phyloP scores from a whole-genome alignment of 805 yeast species.

The Yarrowia sp. region DNA sequence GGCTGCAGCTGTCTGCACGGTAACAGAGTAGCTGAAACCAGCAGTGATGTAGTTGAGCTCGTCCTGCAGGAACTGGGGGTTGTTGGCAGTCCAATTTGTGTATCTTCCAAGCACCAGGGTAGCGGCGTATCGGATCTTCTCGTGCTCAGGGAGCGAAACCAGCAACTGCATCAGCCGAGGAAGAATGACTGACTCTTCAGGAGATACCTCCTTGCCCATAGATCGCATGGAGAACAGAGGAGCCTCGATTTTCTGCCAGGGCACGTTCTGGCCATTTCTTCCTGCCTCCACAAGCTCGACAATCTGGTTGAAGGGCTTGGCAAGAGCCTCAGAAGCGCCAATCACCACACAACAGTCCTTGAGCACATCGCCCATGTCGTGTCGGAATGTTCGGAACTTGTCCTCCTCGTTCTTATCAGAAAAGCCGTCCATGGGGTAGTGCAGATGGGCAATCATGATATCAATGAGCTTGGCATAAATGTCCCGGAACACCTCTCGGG shows the following conservation, averaged over 20 bases:
- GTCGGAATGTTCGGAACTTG: slow-evolving; percentile 87
- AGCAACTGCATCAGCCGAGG: slow-evolving; percentile 73
- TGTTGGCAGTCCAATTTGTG: slow-evolving; percentile 89
- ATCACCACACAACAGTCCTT: slow-evolving; percentile 92
- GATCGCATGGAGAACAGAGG: slow-evolving; percentile 85
- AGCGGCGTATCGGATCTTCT: slow-evolving; percentile 85
- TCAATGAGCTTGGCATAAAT: slow-evolving; percentile 56
- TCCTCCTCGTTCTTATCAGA: slow-evolving; percentile 77
- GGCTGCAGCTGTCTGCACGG: slow-evolving; percentile 78
- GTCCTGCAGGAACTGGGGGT: slow-evolving; percentile 75
- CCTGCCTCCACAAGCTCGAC: slow-evolving; percentile 41
- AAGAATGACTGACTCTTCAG: slow-evolving; percentile 58
- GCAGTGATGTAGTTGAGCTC: slow-evolving; percentile 79
- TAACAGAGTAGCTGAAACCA: slow-evolving; percentile 52
- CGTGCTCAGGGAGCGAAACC: slow-evolving; percentile 74
- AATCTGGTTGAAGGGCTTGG: slow-evolving; percentile 64
- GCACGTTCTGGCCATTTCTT: slow-evolving; percentile 39
- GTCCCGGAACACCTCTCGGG: slow-evolving; percentile 50
- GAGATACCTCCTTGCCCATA: slow-evolving; percentile 87
- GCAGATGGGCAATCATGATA: slow-evolving; percentile 63
- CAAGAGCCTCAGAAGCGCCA: slow-evolving; percentile 68
- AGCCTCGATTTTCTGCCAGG: slow-evolving; percentile 89
- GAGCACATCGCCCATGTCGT: slow-evolving; percentile 96
- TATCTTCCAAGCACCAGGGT: slow-evolving; percentile 93
- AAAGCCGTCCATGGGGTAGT: slow-evolving; percentile 60